Evolutionary conservation across 345 rosid genomes (phyloP).

Genomic region (Schrenkiella parvula): DNA sequence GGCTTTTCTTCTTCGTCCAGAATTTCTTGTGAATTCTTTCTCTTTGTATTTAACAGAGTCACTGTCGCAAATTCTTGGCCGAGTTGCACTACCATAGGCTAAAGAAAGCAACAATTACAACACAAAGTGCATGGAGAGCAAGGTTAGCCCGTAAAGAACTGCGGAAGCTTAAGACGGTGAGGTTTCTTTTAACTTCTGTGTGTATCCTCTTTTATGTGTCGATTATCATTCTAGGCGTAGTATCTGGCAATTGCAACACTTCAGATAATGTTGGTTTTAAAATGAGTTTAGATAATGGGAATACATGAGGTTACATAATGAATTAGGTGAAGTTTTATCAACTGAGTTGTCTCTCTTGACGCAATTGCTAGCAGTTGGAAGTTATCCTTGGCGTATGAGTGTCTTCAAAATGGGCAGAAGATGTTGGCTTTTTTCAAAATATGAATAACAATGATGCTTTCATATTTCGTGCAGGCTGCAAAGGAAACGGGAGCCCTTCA

Average conservation of each 20-base stretch:
- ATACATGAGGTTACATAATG: neutral
- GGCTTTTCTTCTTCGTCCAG: neutral
- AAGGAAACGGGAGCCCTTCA: constrained; percentile 95
- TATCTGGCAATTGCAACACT: neutral
- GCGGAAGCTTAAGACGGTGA: constrained; percentile 85
- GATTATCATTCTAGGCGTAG: neutral
- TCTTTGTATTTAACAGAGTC: constrained; percentile 52
- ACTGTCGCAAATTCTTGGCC: constrained; percentile 78
- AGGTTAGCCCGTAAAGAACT: constrained; percentile 83
- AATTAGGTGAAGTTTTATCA: neutral
- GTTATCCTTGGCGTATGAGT: neutral
- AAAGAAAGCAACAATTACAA: constrained; percentile 71
- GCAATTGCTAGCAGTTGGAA: neutral
- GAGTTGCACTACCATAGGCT: constrained; percentile 46
- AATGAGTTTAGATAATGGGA: neutral
- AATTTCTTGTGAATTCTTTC: constrained; percentile 14
- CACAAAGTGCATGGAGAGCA: constrained; percentile 93
- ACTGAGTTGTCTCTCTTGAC: neutral
- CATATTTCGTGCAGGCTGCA: constrained; percentile 64
- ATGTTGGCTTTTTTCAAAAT: constrained; percentile 1
- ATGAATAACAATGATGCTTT: constrained; percentile 1
- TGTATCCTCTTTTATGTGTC: constrained; percentile 2
- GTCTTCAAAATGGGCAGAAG: constrained; percentile 5
- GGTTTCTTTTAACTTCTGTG: constrained; percentile 21
- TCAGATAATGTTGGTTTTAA: neutral